Conservation (phyloP, 1,284 basidiomycete species). For the Puccinia hordei region DNA sequence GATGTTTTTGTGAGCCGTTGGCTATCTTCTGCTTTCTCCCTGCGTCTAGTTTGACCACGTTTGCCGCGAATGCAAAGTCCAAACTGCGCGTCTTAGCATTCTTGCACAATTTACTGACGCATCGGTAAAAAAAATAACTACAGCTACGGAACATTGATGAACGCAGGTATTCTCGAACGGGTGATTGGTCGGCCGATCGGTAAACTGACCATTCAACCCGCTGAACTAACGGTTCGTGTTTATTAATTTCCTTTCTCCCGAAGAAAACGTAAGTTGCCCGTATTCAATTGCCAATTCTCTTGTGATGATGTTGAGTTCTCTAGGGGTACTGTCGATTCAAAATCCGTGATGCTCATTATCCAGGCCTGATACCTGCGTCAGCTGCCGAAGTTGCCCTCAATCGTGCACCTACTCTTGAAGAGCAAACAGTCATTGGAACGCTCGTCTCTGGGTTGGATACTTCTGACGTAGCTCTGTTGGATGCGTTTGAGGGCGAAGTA, state of each 20-base stretch:
- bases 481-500: slow-evolving; percentile 17
- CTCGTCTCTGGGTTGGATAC: background rate
- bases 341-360: slow-evolving; percentile 35
- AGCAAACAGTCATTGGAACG: slow-evolving; percentile 22
- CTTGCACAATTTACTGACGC: no score
- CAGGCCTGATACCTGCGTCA: slow-evolving; percentile 15
- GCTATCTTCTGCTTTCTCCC: no score
- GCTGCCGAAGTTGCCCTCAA: slow-evolving; percentile 3
- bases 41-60: no score
- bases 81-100: no score
- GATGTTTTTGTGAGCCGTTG: no score
- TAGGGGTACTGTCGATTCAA: slow-evolving; percentile 29
- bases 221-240: slow-evolving; percentile 6
- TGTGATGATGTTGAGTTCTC: background rate
- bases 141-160: slow-evolving; percentile 42
- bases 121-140: no score
- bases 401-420: slow-evolving; percentile 3
- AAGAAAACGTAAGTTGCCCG: background rate
- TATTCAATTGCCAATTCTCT: background rate
- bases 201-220: background rate
- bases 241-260: background rate
- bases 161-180: slow-evolving; percentile 7
- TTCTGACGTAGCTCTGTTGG: slow-evolving; percentile 1
- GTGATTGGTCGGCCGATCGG: slow-evolving; percentile 16
- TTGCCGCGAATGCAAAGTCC: no score